These are phyloP conservation scores for Dryas integrifolia DNA, from an alignment of 331 rosid genomes.

Conservation along the genomic window DNA sequence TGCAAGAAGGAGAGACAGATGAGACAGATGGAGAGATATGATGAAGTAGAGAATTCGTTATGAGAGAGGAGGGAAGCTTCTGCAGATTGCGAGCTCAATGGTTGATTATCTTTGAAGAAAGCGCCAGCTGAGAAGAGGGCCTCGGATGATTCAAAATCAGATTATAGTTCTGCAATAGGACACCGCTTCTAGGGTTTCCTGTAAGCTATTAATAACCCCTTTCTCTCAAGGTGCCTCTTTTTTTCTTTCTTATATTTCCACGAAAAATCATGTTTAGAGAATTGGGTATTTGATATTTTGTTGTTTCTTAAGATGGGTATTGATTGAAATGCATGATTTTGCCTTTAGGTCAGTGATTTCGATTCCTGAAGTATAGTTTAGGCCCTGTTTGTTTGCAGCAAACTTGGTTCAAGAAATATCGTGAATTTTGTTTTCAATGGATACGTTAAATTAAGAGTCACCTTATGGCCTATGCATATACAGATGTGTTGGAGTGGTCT, in stretches of 20 bases:
- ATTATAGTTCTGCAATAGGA: not conserved
- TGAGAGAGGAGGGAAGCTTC: conserved; percentile 3
- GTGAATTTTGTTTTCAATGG: not conserved
- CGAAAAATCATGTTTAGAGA: not conserved
- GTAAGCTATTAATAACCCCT: not conserved
- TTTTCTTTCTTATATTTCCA: not conserved
- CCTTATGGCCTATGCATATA: not conserved
- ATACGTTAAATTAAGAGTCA: not conserved
- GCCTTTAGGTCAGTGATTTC: not conserved
- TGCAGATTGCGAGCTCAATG: not conserved
- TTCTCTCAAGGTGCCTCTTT: not conserved
- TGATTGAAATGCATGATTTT: conserved; percentile 19
- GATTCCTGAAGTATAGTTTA: not conserved
- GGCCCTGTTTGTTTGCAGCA: not conserved
- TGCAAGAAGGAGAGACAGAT: too few species aligned
- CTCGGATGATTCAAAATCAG: not conserved
- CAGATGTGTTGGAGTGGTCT: not conserved
- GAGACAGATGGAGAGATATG: not conserved
- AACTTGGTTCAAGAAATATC: not conserved
- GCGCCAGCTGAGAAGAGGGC: not conserved
- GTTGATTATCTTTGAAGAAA: conserved; percentile 1
- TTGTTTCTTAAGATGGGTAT: conserved; percentile 13
- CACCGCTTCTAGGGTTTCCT: conserved; percentile 22
- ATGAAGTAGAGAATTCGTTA: not conserved
- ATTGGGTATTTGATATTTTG: conserved; percentile 7